phyloP scores from a whole-genome alignment of 768 basidiomycete species.

The Heimioporus sp. region DNA sequence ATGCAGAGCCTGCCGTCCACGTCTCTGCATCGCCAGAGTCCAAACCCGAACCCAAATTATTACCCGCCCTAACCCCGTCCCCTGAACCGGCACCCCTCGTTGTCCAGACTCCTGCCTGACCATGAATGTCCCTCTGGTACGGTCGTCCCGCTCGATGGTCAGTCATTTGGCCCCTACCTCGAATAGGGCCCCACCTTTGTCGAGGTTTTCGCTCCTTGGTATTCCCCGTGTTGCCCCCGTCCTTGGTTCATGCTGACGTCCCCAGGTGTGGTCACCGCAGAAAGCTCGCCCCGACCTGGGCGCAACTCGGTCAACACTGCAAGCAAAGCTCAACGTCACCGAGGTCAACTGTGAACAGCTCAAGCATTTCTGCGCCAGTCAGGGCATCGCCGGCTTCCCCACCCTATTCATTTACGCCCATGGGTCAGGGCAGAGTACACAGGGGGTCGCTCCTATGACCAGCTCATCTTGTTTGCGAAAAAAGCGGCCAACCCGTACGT shows the following conservation, averaged over 20 bases:
- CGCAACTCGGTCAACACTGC: slow-evolving; percentile 66
- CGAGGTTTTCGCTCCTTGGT: slow-evolving; percentile 93
- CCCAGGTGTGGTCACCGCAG: slow-evolving; percentile 98
- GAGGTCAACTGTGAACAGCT: slow-evolving; percentile 89
- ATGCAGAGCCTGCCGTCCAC: slow-evolving; percentile 33
- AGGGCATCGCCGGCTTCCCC: slow-evolving; percentile 80
- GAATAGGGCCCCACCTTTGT: slow-evolving; percentile 54
- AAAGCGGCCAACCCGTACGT: slow-evolving; percentile 72
- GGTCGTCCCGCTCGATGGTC: slow-evolving; percentile 22
- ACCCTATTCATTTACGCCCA: slow-evolving; percentile 68
- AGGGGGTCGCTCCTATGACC: slow-evolving; percentile 67
- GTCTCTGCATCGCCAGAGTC: neutral
- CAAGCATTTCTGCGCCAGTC: slow-evolving; percentile 57
- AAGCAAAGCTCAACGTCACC: slow-evolving; percentile 70
- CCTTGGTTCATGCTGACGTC: no score
- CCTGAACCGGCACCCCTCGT: slow-evolving; percentile 11
- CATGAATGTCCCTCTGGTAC: slow-evolving; percentile 27
- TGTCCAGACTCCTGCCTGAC: slow-evolving; percentile 15
- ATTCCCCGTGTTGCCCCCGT: slow-evolving; percentile 5
- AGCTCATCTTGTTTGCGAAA: slow-evolving; percentile 70
- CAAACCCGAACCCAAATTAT: no score
- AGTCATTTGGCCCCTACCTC: slow-evolving; percentile 40
- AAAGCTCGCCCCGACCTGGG: slow-evolving; percentile 84
- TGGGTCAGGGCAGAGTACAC: slow-evolving; percentile 70
- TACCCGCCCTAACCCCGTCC: slow-evolving; percentile 14